A percentile compares a stretch with the other conserved stretches of the same genome.
Conservation (phyloP, 352 stramenopile species). For the Globisporangium irregulare region DNA sequence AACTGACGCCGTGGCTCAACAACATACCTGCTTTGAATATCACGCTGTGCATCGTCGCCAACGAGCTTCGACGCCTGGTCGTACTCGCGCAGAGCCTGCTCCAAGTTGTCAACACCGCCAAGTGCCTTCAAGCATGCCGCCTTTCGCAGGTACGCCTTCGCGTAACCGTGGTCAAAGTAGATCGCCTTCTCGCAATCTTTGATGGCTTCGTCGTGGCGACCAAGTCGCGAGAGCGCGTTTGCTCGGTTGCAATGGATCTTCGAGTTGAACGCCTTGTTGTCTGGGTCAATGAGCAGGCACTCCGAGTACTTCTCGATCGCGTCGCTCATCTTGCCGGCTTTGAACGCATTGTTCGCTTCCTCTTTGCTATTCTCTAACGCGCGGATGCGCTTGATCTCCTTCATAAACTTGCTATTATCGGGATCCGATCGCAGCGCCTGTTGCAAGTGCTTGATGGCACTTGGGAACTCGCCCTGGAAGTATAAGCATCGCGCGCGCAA, state of each 20-base stretch:
- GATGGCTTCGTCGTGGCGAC: slow-evolving; percentile 84
- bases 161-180: slow-evolving; percentile 90
- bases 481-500: slow-evolving; percentile 88
- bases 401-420: slow-evolving; percentile 87
- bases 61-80: slow-evolving; percentile 88
- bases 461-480: slow-evolving; percentile 91
- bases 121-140: slow-evolving; percentile 72
- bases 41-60: slow-evolving; percentile 69
- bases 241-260: slow-evolving; percentile 94
- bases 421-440: slow-evolving; percentile 88
- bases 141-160: slow-evolving; percentile 87
- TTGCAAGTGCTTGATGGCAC: slow-evolving; percentile 92
- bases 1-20: not conserved
- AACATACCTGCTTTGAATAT: slow-evolving; percentile 59
- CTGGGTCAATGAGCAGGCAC: slow-evolving; percentile 83
- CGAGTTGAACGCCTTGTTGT: slow-evolving; percentile 91
- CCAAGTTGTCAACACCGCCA: slow-evolving; percentile 85
- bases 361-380: slow-evolving; percentile 86
- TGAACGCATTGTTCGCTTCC: slow-evolving; percentile 89
- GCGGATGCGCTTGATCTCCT: slow-evolving; percentile 87
- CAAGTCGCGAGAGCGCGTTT: slow-evolving; percentile 80
- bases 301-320: slow-evolving; percentile 89
- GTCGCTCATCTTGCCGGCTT: slow-evolving; percentile 66
- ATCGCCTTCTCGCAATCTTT: slow-evolving; percentile 89
- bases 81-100: slow-evolving; percentile 90